Base-by-base conservation (phyloP, 495 filamentous ascomycete species). In the Talaromyces trachyspermus region DNA sequence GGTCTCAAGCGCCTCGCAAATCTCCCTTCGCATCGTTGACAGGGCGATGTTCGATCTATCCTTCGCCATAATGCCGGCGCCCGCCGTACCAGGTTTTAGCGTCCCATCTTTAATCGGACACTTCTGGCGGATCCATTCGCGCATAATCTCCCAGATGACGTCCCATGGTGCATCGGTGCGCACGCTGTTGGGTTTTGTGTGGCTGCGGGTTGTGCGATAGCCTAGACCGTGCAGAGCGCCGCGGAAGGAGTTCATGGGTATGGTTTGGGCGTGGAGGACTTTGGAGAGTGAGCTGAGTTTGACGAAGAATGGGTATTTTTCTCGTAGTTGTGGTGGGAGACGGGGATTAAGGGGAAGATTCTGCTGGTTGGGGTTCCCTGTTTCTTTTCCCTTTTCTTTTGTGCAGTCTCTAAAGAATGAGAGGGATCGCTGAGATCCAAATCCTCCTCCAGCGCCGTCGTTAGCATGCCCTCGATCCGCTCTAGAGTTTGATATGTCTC, bases 111-210 rank as follows among this genome's bases (percentile, higher is more conserved):
- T 94, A 37, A 91, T 68, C 0, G 88, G 88, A 0, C 72, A 64
- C 48, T 81, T 84, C 53, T 92, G 89, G 30, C 82, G 72, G 2
- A 80, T 72, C 91, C 91, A 98, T 66, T 94, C 86, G 26, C 86
- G 74, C 82, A 97, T 95, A 24, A 97, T 73, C 52, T 95, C 84
- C 92, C 92, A 97, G 35, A 97, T 75, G 2, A 88, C 77, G 2
- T 65, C 69, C 89, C 89, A 96, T 0, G 88, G 84, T 9, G 92
- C 92, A 63, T 95, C 81, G 0, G 94, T 97, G 61, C 86, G 87
- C 51, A 96, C 79, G 49, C 82, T 86, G n/a, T 89, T 90, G 0
- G 86, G 76, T 54, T 88, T 91, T 45, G 86, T 81, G 56, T 98
- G 92, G 48, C 84, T 91, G 48, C 91, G 78, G 1, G 84, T 86